A percentile compares a stretch with the other conserved stretches of the same genome.
Evolutionary conservation across 2,329 filamentous ascomycete genomes (phyloP).

Genomic region (Epichloe brachyelytri): DNA sequence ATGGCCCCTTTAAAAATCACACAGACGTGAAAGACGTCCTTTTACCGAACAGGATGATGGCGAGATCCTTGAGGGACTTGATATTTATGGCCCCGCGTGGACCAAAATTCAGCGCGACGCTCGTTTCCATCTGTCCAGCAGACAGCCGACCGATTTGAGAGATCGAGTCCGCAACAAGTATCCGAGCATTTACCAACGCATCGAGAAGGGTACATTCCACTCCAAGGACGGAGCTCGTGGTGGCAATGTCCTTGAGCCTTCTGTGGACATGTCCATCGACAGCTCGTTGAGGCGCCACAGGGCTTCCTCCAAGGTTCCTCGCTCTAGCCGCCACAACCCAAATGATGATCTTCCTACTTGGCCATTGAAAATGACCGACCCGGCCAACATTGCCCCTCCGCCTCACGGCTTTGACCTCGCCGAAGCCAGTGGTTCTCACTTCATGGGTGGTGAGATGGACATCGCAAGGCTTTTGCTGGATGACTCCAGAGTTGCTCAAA

Average conservation of each 20-base stretch:
- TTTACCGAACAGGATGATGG: constrained; percentile 51
- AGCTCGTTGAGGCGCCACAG: constrained; percentile 29
- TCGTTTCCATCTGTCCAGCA: constrained; percentile 41
- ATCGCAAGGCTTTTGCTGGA: constrained; percentile 48
- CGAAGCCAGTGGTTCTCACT: constrained; percentile 26
- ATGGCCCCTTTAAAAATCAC: constrained; percentile 48
- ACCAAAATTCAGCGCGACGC: constrained; percentile 51
- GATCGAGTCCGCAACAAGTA: constrained; percentile 54
- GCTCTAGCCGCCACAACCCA: constrained; percentile 27
- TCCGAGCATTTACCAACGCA: constrained; percentile 41
- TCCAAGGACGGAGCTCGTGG: constrained; percentile 27
- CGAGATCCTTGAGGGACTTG: constrained; percentile 47
- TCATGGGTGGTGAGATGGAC: constrained; percentile 44
- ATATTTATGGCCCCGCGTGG: constrained; percentile 50
- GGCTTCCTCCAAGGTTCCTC: constrained; percentile 24
- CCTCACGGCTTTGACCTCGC: constrained; percentile 29
- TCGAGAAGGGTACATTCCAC: constrained; percentile 41
- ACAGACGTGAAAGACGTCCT: constrained; percentile 44
- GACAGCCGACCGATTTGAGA: constrained; percentile 50
- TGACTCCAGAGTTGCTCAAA: constrained; percentile 25
- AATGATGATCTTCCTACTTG: constrained; percentile 36
- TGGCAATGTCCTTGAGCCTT: constrained; percentile 37
- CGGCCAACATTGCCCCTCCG: constrained; percentile 13
- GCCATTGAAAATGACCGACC: constrained; percentile 23
- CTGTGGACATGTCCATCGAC: constrained; percentile 35